These are phyloP conservation scores for Nigrospora osmanthi DNA, from an alignment of 2,329 filamentous ascomycete species.

Conservation along the genomic window DNA sequence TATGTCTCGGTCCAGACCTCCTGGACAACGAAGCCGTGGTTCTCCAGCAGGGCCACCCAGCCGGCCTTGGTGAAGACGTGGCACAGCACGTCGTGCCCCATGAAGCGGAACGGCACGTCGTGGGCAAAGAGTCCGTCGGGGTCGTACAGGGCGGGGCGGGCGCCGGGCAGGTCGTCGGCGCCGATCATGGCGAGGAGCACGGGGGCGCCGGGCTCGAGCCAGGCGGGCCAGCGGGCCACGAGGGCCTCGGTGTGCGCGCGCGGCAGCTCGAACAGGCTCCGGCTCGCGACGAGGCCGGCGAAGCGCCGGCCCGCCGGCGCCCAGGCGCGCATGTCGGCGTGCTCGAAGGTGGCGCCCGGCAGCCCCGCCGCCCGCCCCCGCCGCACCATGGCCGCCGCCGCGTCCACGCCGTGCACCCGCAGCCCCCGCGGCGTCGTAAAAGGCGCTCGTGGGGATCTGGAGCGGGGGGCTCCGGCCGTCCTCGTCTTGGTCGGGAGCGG, in stretches of 20 bases:
- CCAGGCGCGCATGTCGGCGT: not conserved
- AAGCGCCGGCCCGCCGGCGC: too few species aligned
- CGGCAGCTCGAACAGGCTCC: too few species aligned
- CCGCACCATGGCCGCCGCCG: not conserved
- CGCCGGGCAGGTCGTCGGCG: not conserved
- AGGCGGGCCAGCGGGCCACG: not conserved
- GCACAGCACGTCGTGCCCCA: not conserved
- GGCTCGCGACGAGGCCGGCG: too few species aligned
- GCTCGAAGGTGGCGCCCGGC: not conserved
- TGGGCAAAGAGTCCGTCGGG: not conserved
- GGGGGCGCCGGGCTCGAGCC: not conserved
- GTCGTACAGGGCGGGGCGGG: not conserved
- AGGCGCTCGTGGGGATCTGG: not conserved
- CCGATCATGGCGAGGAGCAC: not conserved
- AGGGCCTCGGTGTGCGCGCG: not conserved
- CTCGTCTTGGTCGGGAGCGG: too few species aligned
- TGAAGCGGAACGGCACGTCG: not conserved
- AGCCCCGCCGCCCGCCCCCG: not conserved
- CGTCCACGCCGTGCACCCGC: not conserved
- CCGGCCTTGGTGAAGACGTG: not conserved
- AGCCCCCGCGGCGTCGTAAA: not conserved
- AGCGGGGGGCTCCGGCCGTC: too few species aligned
- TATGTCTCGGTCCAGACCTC: not conserved
- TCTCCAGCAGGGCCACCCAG: not conserved
- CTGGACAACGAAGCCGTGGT: not conserved